These are phyloP conservation scores for Botrytis galanthina DNA, from an alignment of 2,329 filamentous ascomycete genomes.

Conservation along the genomic window DNA sequence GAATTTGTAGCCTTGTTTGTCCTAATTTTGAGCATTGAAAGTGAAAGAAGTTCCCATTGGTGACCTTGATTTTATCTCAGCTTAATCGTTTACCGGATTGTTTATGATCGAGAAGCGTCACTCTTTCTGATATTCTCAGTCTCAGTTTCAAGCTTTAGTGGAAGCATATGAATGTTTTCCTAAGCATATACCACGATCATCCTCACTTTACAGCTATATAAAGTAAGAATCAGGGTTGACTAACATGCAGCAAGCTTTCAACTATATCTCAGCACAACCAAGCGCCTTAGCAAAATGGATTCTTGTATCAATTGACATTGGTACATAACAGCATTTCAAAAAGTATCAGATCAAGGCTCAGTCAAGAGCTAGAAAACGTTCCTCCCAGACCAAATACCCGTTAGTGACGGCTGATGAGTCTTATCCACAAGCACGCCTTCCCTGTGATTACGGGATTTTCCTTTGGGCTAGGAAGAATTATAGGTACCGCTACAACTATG, in stretches of 20 bases:
- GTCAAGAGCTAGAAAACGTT: background rate
- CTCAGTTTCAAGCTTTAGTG: background rate
- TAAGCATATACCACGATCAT: background rate
- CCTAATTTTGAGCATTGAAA: background rate
- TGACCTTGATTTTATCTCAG: background rate
- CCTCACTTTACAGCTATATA: background rate
- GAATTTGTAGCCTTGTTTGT: background rate
- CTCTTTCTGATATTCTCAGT: background rate
- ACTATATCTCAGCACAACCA: accelerated
- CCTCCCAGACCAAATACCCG: background rate
- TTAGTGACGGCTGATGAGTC: background rate
- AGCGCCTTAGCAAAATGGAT: accelerated
- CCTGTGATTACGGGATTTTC: too few species aligned
- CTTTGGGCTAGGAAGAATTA: background rate
- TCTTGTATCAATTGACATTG: background rate
- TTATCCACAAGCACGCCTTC: background rate
- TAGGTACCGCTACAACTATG: background rate
- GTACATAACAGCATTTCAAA: background rate
- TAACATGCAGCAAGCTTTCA: background rate
- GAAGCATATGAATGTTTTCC: background rate
- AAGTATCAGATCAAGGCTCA: background rate
- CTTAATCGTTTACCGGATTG: background rate
- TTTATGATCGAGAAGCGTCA: background rate
- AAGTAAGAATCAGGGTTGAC: background rate
- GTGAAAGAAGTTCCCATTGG: background rate